Conservation (phyloP, 2,329 filamentous ascomycete genomes). For the Pseudocercospora cruenta region DNA sequence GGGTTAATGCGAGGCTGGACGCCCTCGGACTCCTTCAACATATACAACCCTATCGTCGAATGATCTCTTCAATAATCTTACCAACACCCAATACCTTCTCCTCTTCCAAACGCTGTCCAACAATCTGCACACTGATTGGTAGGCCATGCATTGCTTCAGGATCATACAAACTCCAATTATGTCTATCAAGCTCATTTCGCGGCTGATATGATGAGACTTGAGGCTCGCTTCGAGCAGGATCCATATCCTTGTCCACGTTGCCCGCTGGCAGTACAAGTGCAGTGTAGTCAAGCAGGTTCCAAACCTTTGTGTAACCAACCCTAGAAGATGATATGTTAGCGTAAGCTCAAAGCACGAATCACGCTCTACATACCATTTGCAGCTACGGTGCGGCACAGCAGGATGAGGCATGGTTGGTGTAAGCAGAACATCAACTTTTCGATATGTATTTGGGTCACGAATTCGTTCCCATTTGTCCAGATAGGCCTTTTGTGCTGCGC, state of each 20-base stretch:
- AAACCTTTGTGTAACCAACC: constrained; percentile 39
- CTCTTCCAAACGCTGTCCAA: constrained; percentile 76
- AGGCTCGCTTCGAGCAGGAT: constrained; percentile 31
- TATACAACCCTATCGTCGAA: not conserved
- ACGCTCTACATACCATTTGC: constrained; percentile 24
- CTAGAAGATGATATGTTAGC: not conserved
- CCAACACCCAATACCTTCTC: constrained; percentile 82
- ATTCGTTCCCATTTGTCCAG: constrained; percentile 61
- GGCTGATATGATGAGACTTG: constrained; percentile 46
- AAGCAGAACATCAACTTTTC: constrained; percentile 59
- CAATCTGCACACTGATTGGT: constrained; percentile 79
- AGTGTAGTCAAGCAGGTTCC: constrained; percentile 57
- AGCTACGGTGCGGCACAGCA: constrained; percentile 51
- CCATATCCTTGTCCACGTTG: constrained; percentile 47
- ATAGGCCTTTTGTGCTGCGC: constrained; percentile 58
- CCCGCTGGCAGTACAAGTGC: constrained; percentile 61
- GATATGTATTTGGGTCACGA: constrained; percentile 45
- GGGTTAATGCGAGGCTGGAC: not conserved
- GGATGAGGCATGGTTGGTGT: constrained; percentile 65
- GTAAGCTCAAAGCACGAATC: not conserved
- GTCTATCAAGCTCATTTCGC: constrained; percentile 56
- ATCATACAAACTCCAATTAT: constrained; percentile 67
- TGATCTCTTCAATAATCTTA: constrained; percentile 14
- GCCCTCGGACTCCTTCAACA: not conserved
- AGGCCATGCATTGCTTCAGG: constrained; percentile 80